Conservation (phyloP, 805 yeast species). For the Scheffersomyces lignosus region DNA sequence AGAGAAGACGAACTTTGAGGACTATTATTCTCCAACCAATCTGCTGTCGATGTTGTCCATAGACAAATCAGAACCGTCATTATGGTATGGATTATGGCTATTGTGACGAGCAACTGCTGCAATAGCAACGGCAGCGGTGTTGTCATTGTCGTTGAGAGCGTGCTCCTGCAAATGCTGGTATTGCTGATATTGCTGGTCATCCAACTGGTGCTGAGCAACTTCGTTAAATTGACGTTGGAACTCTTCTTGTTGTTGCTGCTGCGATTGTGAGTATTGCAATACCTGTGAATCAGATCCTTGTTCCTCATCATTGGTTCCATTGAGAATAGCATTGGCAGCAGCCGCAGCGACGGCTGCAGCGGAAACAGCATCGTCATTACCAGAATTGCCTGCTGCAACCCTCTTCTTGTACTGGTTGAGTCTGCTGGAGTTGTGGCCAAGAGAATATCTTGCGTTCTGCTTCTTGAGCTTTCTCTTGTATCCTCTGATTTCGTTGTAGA, state of each 20-base stretch:
- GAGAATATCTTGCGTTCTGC: constrained; percentile 30
- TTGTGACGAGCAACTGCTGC: constrained; percentile 36
- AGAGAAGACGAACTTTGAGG: background rate
- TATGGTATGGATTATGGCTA: constrained; percentile 21
- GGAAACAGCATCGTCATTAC: constrained; percentile 11
- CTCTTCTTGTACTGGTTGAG: constrained; percentile 23
- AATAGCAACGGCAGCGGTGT: constrained; percentile 38
- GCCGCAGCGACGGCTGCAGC: constrained; percentile 34
- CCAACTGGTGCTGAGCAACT: constrained; percentile 22
- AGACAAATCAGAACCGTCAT: constrained; percentile 32
- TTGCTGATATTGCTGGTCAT: constrained; percentile 25
- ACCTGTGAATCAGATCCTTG: constrained; percentile 21
- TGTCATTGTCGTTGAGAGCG: constrained; percentile 19
- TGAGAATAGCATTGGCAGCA: constrained; percentile 31
- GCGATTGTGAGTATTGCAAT: constrained; percentile 18
- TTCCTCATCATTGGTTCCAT: constrained; percentile 12
- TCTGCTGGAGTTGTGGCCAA: constrained; percentile 16
- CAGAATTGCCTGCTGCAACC: constrained; percentile 8
- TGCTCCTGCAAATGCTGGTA: constrained; percentile 29
- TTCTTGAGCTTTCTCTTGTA: constrained; percentile 51
- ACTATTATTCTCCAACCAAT: constrained; percentile 39
- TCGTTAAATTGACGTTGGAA: constrained; percentile 15
- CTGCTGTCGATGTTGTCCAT: constrained; percentile 48
- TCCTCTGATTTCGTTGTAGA: constrained; percentile 57
- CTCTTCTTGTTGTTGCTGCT: constrained; percentile 19